Percentiles rank a stretch among this genome's conserved stretches.
phyloP scores from a whole-genome alignment of 495 filamentous ascomycete genomes.

The Zalerion maritima region DNA sequence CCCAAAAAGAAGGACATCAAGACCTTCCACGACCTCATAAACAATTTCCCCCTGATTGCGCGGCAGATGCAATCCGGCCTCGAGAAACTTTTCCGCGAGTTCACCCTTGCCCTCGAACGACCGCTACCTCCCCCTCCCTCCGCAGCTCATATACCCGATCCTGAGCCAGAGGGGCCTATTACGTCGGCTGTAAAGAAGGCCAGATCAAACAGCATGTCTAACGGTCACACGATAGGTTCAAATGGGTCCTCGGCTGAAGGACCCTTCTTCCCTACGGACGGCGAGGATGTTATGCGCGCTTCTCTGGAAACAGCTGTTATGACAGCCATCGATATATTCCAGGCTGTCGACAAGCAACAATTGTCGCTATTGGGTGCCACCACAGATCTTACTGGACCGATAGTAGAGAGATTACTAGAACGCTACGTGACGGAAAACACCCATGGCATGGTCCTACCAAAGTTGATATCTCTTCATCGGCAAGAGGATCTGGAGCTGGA shows the following conservation, averaged over 20 bases:
- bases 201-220: slow-evolving; percentile 28
- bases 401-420: slow-evolving; percentile 89
- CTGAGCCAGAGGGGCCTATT: slow-evolving; percentile 34
- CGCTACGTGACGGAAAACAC: slow-evolving; percentile 90
- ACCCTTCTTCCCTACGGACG: slow-evolving; percentile 50
- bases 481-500: slow-evolving; percentile 85
- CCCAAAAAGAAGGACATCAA: slow-evolving; percentile 78
- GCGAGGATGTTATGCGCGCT: slow-evolving; percentile 73
- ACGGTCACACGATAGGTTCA: slow-evolving; percentile 11
- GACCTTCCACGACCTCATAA: slow-evolving; percentile 79
- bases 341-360: slow-evolving; percentile 89
- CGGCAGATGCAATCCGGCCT: slow-evolving; percentile 90
- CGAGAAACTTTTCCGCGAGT: slow-evolving; percentile 81
- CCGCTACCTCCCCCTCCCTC: slow-evolving; percentile 68
- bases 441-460: slow-evolving; percentile 70
- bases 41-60: slow-evolving; percentile 91
- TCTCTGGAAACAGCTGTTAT: slow-evolving; percentile 85
- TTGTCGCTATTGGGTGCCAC: slow-evolving; percentile 81
- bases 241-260: slow-evolving; percentile 12
- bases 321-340: slow-evolving; percentile 87
- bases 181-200: slow-evolving; percentile 33
- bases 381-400: slow-evolving; percentile 81
- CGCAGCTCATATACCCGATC: slow-evolving; percentile 35
- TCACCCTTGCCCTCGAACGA: slow-evolving; percentile 70
- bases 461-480: slow-evolving; percentile 61